These are phyloP conservation scores for Fusarium odoratissimum DNA, from an alignment of 2,329 filamentous ascomycete genomes.

Conservation along the genomic window DNA sequence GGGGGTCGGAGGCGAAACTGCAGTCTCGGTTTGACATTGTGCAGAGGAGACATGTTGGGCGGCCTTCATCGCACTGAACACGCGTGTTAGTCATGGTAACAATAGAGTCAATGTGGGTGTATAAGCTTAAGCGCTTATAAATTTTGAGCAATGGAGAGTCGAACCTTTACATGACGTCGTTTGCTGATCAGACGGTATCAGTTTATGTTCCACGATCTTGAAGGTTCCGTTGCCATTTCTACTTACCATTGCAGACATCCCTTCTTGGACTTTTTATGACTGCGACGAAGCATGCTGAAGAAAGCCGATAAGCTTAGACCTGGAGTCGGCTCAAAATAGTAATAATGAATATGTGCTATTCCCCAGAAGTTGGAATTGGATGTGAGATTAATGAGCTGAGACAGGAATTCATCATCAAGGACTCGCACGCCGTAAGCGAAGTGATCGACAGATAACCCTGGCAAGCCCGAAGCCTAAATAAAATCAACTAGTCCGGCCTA, in stretches of 20 bases:
- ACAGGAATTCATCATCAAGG: not conserved
- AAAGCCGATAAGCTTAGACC: too few relatives aligned
- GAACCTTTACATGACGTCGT: slow-evolving; percentile 33
- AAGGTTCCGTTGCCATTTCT: rapidly evolving
- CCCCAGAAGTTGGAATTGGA: not conserved
- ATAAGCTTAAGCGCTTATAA: rapidly evolving
- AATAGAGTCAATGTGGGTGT: rapidly evolving
- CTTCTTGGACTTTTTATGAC: slow-evolving; percentile 34
- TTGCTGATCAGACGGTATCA: slow-evolving; percentile 7
- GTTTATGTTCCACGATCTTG: rapidly evolving
- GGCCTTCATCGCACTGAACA: slow-evolving; percentile 36
- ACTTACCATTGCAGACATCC: slow-evolving; percentile 34
- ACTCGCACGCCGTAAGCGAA: not conserved
- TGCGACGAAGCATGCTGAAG: slow-evolving; percentile 25
- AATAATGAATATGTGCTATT: not conserved
- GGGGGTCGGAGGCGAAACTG: slow-evolving; percentile 6
- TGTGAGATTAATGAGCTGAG: not conserved
- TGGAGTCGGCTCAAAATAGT: too few relatives aligned
- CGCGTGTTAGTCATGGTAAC: slow-evolving; percentile 12
- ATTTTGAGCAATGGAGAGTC: rapidly evolving
- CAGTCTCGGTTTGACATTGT: slow-evolving; percentile 11
- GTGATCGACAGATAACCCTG: not conserved
- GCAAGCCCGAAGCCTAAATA: not conserved
- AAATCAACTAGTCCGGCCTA: rapidly evolving
- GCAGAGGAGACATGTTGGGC: slow-evolving; percentile 26